A percentile compares a stretch with the other conserved stretches of the same genome.
These are phyloP conservation scores for Camellia oleifera DNA, from an alignment of 179 eudicot species.

Conservation along the genomic window DNA sequence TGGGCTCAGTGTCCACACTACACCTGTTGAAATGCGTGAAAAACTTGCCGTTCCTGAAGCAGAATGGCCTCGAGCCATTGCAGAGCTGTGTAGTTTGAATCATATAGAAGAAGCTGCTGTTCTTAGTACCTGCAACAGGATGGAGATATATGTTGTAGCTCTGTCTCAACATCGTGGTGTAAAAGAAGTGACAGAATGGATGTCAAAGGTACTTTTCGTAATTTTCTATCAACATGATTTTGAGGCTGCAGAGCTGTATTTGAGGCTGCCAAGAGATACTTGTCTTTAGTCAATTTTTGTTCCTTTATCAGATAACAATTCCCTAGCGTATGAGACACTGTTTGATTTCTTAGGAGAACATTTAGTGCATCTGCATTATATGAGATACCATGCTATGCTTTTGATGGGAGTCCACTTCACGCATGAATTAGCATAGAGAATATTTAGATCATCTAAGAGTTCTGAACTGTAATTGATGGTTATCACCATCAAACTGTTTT, in stretches of 20 bases:
- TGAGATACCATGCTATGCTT: not conserved
- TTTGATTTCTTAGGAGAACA: not conserved
- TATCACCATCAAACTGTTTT: not conserved
- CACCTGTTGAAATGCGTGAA: slow-evolving; percentile 63
- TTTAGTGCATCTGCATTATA: not conserved
- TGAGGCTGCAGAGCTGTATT: not conserved
- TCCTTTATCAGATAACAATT: not conserved
- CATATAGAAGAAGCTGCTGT: slow-evolving; percentile 70
- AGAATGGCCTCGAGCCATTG: slow-evolving; percentile 60
- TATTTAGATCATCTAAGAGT: not conserved
- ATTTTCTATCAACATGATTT: not conserved
- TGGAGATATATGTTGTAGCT: slow-evolving; percentile 66
- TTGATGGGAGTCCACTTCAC: not conserved
- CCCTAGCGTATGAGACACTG: not conserved
- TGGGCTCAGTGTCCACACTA: slow-evolving; percentile 52
- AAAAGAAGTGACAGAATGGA: slow-evolving; percentile 66
- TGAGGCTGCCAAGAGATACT: not conserved
- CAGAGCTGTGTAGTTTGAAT: slow-evolving; percentile 49
- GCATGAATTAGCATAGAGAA: not conserved
- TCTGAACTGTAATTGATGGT: not conserved
- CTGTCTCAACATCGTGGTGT: slow-evolving; percentile 59
- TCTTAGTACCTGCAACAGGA: slow-evolving; percentile 60
- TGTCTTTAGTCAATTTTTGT: slow-evolving; percentile 1
- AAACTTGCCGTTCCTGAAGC: slow-evolving; percentile 67
- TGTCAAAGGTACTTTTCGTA: slow-evolving; percentile 47